These are phyloP conservation scores for Graphiopsis chlorocephala DNA, from an alignment of 2,329 filamentous ascomycete species.

Conservation along the genomic window DNA sequence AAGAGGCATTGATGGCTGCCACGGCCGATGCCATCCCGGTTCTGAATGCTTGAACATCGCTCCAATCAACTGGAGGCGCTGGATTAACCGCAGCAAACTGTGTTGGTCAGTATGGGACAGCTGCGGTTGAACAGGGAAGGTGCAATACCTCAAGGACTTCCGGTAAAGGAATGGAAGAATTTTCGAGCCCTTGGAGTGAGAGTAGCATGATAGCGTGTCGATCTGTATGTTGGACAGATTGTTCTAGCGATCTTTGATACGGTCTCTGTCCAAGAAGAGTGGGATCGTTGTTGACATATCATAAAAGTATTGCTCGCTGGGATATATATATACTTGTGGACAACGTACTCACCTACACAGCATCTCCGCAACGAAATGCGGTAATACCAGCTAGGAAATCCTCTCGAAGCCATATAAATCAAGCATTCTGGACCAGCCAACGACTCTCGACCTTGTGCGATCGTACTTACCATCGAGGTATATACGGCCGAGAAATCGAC, in stretches of 20 bases:
- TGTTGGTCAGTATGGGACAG: not conserved
- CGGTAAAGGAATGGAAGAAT: not conserved
- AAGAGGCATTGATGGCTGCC: not conserved
- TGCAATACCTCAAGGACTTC: constrained; percentile 3
- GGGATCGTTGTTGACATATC: no score
- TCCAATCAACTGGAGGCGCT: not conserved
- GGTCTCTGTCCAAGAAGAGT: no score
- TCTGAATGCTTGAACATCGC: not conserved
- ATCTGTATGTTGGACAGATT: not conserved
- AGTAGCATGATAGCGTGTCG: not conserved
- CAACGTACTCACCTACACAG: not conserved
- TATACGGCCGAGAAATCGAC: not conserved
- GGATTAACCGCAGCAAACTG: not conserved
- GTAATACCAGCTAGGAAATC: not conserved
- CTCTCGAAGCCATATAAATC: not conserved
- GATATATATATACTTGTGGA: not conserved
- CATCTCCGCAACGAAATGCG: not conserved
- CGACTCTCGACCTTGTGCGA: not conserved
- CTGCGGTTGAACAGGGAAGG: not conserved
- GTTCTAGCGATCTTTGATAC: not conserved
- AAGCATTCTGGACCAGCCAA: not conserved
- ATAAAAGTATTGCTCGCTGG: not conserved
- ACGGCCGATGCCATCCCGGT: not conserved
- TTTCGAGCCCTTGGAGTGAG: not conserved
- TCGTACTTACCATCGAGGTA: not conserved